Base-by-base conservation (phyloP, 2,329 filamentous ascomycete species). In the Colletotrichum theobromicola region DNA sequence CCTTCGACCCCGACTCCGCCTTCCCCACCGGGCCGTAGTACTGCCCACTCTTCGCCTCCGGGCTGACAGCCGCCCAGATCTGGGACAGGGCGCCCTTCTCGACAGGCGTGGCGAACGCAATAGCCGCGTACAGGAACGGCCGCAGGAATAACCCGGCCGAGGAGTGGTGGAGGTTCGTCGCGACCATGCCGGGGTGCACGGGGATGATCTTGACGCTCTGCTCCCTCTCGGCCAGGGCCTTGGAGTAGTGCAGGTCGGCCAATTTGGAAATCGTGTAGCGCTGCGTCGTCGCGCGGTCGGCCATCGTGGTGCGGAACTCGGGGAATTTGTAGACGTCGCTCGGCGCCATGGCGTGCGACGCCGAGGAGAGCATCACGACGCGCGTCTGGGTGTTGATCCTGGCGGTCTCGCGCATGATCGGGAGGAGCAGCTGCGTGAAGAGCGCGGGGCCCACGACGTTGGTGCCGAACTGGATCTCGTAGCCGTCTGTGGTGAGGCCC, bases 361-460 rank as follows among this genome's bases (percentile, higher is more conserved):
- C 63, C 2, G 82, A 82, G 4, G 80, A 68, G 34, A 83, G 70
- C 5, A 77, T 77, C 4, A 83, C 76, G n/a, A 84, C 75, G 12
- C 83, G 79, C 18, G 82, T 81, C 37, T 82, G 75, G 16, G 74
- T 57, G 18, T 60, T 16, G 2, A 42, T 34, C 9, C 66, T 46
- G 10, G 79, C 78, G 1, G 83, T 83, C 61, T 76, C 76, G 8
- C 79, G 67, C 63, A 84, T 71, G 1, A 78, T 6, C 2, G 81
- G 82, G 7, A 81, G 42, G 2, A 88, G 78, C 3, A 84, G 80
- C 65, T 83, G 82, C 9, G 83, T 82, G 16, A 89, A 80, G 4
- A 87, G 81, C 5, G 87, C 85, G 67, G 88, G 87, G 18, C 87
- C 86, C 32, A 89, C 76, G 77, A 88, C 85, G 70, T 89, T 90